These are phyloP conservation scores for Nemania diffusa DNA, from an alignment of 2,329 filamentous ascomycete genomes.

Conservation along the genomic window DNA sequence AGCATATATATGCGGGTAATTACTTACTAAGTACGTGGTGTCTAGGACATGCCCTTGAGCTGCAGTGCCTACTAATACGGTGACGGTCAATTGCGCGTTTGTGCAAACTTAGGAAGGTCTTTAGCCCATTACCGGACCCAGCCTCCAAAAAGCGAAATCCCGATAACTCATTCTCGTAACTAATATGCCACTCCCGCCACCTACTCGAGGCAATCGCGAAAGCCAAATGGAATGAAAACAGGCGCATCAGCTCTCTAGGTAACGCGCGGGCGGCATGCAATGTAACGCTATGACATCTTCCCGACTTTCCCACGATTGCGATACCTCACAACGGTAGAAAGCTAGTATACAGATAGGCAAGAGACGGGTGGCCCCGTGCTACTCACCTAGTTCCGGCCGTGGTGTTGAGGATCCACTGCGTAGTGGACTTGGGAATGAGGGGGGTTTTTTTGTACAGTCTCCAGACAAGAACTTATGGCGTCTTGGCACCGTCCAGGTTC, in stretches of 20 bases:
- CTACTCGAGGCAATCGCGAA: conserved; percentile 7
- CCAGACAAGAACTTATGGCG: conserved; percentile 25
- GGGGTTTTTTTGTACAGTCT: conserved; percentile 6
- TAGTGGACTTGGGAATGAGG: conserved; percentile 7
- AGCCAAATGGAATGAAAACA: conserved; percentile 6
- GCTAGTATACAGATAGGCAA: background rate
- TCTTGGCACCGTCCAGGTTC: conserved; percentile 24
- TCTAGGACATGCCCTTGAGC: background rate
- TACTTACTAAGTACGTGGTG: background rate
- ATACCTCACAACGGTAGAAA: conserved; percentile 5
- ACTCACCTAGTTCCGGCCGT: conserved; percentile 8
- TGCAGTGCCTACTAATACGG: conserved; percentile 10
- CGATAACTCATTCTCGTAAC: conserved; percentile 13
- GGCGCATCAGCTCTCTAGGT: conserved; percentile 6
- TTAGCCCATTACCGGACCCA: background rate
- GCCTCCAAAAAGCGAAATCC: conserved; percentile 21
- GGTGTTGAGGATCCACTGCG: conserved; percentile 23
- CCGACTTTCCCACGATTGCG: background rate
- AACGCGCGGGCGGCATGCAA: conserved; percentile 16
- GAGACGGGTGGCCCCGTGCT: conserved; percentile 24
- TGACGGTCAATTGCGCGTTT: conserved; percentile 2
- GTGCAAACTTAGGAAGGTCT: conserved; percentile 2
- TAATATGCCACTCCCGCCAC: background rate
- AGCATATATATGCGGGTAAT: background rate
- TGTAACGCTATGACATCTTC: conserved; percentile 33